Evolutionary conservation across 2,329 filamentous ascomycete genomes (phyloP).

Genomic region (Fusarium bactridioides): DNA sequence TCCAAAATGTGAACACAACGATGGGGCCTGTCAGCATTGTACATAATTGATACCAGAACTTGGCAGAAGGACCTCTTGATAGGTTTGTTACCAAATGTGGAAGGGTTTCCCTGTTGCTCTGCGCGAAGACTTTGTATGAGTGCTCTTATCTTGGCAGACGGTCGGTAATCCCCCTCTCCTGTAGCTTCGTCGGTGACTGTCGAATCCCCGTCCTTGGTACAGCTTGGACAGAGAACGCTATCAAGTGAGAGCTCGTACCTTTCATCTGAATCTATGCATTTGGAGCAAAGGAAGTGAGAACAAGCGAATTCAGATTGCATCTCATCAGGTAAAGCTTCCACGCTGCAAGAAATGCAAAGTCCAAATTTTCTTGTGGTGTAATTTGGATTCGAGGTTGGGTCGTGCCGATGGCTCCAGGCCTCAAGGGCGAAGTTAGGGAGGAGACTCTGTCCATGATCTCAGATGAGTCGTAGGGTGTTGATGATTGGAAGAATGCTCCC

Average conservation of each 20-base stretch:
- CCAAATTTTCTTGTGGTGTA: fast-evolving
- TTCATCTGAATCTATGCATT: neutral
- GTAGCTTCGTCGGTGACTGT: fast-evolving
- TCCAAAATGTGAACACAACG: neutral
- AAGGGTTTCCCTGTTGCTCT: neutral
- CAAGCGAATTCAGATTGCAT: neutral
- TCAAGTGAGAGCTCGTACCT: fast-evolving
- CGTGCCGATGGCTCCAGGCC: fast-evolving
- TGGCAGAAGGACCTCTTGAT: neutral
- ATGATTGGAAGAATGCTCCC: neutral
- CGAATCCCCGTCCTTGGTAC: fast-evolving
- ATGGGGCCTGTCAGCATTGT: fast-evolving
- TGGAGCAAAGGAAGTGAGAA: neutral
- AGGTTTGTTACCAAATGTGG: neutral
- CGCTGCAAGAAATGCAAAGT: neutral
- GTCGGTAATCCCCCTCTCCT: neutral
- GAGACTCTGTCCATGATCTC: neutral
- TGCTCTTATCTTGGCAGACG: neutral
- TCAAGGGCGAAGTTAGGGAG: neutral
- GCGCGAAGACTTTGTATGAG: fast-evolving
- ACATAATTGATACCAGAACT: fast-evolving
- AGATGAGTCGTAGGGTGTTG: neutral
- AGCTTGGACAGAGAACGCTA: neutral
- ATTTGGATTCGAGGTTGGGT: fast-evolving
- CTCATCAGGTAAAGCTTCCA: fast-evolving